Evolutionary conservation across 768 basidiomycete species (phyloP).

Genomic region (Artomyces pyxidatus): DNA sequence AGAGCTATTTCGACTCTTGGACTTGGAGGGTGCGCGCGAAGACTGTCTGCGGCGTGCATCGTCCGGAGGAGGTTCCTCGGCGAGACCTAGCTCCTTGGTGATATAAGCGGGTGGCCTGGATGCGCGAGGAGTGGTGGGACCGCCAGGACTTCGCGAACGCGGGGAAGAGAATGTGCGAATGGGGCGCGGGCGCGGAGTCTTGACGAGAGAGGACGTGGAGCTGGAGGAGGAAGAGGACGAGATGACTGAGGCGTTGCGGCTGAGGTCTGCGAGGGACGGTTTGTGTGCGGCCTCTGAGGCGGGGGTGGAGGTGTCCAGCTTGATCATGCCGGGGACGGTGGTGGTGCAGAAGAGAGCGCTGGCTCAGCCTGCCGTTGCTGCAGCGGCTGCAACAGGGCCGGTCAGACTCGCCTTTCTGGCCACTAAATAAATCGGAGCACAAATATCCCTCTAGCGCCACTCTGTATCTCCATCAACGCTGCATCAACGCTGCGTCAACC

Average conservation of each 20-base stretch:
- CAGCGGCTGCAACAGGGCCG: too few species aligned
- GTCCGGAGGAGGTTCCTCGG: constrained; percentile 19
- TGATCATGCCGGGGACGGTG: constrained; percentile 26
- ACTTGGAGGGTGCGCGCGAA: constrained; percentile 26
- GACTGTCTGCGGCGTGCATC: constrained; percentile 9
- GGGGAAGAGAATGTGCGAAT: constrained; percentile 59
- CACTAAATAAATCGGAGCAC: too few species aligned
- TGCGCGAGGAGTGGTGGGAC: constrained; percentile 29
- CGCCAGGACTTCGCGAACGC: constrained; percentile 44
- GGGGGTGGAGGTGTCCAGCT: constrained; percentile 25
- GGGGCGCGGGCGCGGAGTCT: constrained; percentile 37
- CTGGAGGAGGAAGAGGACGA: constrained; percentile 48
- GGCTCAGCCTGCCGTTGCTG: too few species aligned
- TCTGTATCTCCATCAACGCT: too few species aligned
- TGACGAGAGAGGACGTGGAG: constrained; percentile 31
- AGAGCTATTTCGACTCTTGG: constrained; percentile 37
- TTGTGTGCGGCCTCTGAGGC: constrained; percentile 24
- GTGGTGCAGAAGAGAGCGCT: neutral
- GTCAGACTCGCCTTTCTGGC: too few species aligned
- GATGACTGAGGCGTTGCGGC: constrained; percentile 71
- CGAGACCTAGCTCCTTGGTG: constrained; percentile 45
- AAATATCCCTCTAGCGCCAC: too few species aligned
- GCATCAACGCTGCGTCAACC: too few species aligned
- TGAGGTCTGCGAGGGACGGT: constrained; percentile 52
- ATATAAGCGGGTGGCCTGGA: constrained; percentile 47